Conservation (phyloP, 805 yeast genomes). For the Huiozyma naganishii region DNA sequence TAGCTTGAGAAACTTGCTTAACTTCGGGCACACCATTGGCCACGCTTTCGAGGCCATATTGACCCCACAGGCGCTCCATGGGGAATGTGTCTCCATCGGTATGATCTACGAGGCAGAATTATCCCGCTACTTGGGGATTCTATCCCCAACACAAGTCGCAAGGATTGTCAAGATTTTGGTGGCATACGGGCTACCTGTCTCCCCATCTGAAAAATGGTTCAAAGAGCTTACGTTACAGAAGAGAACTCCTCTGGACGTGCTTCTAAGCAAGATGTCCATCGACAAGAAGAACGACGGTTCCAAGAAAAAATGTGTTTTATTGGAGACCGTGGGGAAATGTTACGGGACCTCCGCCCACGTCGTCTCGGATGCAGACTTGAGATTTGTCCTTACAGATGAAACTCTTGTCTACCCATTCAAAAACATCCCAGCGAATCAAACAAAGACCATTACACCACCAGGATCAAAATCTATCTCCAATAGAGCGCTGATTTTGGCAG, state of each 20-base stretch:
- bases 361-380: slow-evolving; percentile 70
- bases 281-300: slow-evolving; percentile 95
- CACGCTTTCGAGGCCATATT: slow-evolving; percentile 97
- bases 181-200: slow-evolving; percentile 78
- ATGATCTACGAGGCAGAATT: slow-evolving; percentile 91
- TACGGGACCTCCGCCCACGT: slow-evolving; percentile 80
- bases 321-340: slow-evolving; percentile 80
- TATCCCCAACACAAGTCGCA: slow-evolving; percentile 90
- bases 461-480: slow-evolving; percentile 97
- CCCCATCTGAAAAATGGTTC: slow-evolving; percentile 63
- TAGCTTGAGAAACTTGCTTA: slow-evolving; percentile 80
- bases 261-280: slow-evolving; percentile 80
- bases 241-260: slow-evolving; percentile 61
- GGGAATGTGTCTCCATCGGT: slow-evolving; percentile 98
- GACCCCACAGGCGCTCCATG: slow-evolving; percentile 93
- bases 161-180: slow-evolving; percentile 72
- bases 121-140: slow-evolving; percentile 79
- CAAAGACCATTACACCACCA: slow-evolving; percentile 59
- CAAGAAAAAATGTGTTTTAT: slow-evolving; percentile 74
- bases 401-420: slow-evolving; percentile 52
- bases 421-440: slow-evolving; percentile 19
- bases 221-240: slow-evolving; percentile 58
- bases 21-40: slow-evolving; percentile 95
- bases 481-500: slow-evolving; percentile 87
- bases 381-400: slow-evolving; percentile 77